Conservation (phyloP, 1,284 basidiomycete genomes). For the Puccinia hordei region DNA sequence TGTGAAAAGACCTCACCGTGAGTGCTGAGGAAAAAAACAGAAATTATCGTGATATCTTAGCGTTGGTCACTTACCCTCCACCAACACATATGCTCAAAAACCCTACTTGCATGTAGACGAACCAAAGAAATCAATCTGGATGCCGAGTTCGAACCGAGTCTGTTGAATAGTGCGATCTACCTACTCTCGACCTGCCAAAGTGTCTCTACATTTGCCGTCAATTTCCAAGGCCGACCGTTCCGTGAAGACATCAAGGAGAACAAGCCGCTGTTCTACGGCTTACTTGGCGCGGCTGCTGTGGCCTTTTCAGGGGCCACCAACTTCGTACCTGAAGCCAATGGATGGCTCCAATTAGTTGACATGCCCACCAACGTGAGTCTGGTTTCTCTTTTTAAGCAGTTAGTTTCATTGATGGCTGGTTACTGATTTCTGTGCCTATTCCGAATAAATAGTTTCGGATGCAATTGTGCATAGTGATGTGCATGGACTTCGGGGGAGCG, state of each 20-base stretch:
- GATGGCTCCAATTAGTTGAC: conserved; percentile 95
- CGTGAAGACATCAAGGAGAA: conserved; percentile 93
- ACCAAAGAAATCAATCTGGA: conserved; percentile 76
- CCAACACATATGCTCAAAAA: not conserved
- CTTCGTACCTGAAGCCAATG: conserved; percentile 89
- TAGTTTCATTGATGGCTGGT: not conserved
- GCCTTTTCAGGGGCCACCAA: conserved; percentile 89
- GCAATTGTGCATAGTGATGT: conserved; percentile 75
- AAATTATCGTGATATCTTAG: not conserved
- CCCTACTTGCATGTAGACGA: conserved; percentile 62
- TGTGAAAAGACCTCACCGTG: conserved; percentile 77
- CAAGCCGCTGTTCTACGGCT: conserved; percentile 82
- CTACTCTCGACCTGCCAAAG: conserved; percentile 74
- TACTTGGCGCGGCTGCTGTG: conserved; percentile 74
- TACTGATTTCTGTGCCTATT: not conserved
- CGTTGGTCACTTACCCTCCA: not conserved
- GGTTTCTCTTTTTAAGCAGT: conserved; percentile 2
- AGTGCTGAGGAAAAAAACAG: conserved; percentile 57
- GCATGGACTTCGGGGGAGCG: conserved; percentile 83
- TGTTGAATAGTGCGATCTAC: conserved; percentile 93
- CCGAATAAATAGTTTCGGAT: conserved; percentile 71
- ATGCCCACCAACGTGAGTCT: conserved; percentile 72
- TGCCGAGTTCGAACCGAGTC: conserved; percentile 86
- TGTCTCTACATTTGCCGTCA: conserved; percentile 93
- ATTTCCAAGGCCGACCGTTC: conserved; percentile 96